Evolutionary conservation across 768 basidiomycete genomes (phyloP).

Genomic region (Russula virescens): DNA sequence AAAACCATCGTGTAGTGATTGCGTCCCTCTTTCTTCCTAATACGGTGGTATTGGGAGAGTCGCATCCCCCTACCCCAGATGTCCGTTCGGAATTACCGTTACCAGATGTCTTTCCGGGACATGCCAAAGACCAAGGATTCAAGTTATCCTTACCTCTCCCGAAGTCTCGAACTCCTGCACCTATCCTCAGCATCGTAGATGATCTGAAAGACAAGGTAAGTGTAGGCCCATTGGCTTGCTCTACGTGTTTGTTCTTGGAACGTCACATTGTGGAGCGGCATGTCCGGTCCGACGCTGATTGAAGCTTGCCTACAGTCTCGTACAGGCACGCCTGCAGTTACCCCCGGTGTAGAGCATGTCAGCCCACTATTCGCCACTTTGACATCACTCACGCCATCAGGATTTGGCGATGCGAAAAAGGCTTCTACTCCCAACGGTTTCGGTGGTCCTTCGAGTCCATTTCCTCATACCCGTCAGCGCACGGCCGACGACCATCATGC

Average conservation of each 20-base stretch:
- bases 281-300: constrained; percentile 15
- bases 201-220: constrained; percentile 65
- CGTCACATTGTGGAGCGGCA: not conserved
- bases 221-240: not conserved
- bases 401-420: constrained; percentile 16
- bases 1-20: constrained; percentile 69
- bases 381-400: constrained; percentile 24
- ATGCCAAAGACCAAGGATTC: constrained; percentile 16
- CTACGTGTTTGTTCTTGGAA: not conserved
- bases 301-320: constrained; percentile 32
- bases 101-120: constrained; percentile 19
- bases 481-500: constrained; percentile 27
- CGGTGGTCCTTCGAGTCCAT: constrained; percentile 11
- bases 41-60: constrained; percentile 59
- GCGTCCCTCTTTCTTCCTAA: constrained; percentile 82
- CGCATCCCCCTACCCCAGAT: constrained; percentile 47
- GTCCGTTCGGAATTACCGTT: constrained; percentile 19
- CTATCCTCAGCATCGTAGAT: constrained; percentile 69
- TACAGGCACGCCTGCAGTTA: constrained; percentile 38
- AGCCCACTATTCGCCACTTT: constrained; percentile 53
- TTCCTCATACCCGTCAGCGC: constrained; percentile 25
- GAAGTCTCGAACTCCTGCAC: constrained; percentile 31
- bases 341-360: constrained; percentile 37
- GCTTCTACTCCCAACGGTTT: constrained; percentile 24
- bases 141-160: constrained; percentile 21